phyloP scores from a whole-genome alignment of 768 basidiomycete genomes.

The Hygrophorus russula region DNA sequence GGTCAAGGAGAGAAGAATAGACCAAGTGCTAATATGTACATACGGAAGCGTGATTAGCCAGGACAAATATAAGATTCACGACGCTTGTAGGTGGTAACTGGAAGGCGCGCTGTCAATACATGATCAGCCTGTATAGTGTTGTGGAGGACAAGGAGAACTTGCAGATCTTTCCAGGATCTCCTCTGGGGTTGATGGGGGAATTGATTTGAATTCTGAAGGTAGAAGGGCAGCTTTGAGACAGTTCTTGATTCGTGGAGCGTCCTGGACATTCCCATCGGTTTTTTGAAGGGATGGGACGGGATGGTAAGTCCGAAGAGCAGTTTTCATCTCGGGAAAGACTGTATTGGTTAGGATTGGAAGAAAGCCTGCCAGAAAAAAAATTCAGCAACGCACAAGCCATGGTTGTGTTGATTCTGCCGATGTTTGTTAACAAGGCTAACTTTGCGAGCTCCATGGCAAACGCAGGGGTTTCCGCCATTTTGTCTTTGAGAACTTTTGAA shows the following conservation, averaged over 20 bases:
- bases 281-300: slow-evolving; percentile 85
- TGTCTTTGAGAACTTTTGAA: slow-evolving; percentile 61
- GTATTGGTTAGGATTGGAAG: slow-evolving; percentile 17
- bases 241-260: slow-evolving; percentile 90
- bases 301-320: slow-evolving; percentile 80
- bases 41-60: slow-evolving; percentile 71
- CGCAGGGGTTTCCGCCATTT: slow-evolving; percentile 45
- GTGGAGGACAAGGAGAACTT: neutral
- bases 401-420: slow-evolving; percentile 74
- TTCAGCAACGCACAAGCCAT: slow-evolving; percentile 49
- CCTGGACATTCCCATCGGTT: slow-evolving; percentile 80
- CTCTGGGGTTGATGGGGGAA: slow-evolving; percentile 62
- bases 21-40: slow-evolving; percentile 23
- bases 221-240: slow-evolving; percentile 57
- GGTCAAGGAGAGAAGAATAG: slow-evolving; percentile 9
- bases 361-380: slow-evolving; percentile 3
- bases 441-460: slow-evolving; percentile 67
- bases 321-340: slow-evolving; percentile 95
- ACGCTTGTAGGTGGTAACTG: slow-evolving; percentile 73
- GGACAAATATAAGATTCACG: slow-evolving; percentile 80
- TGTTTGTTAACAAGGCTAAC: slow-evolving; percentile 63
- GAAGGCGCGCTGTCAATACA: slow-evolving; percentile 42
- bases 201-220: slow-evolving; percentile 51
- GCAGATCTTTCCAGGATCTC: slow-evolving; percentile 34
- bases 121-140: slow-evolving; percentile 10